Base-by-base conservation (phyloP, 441 rosid genomes). In the Omphalea diandra region DNA sequence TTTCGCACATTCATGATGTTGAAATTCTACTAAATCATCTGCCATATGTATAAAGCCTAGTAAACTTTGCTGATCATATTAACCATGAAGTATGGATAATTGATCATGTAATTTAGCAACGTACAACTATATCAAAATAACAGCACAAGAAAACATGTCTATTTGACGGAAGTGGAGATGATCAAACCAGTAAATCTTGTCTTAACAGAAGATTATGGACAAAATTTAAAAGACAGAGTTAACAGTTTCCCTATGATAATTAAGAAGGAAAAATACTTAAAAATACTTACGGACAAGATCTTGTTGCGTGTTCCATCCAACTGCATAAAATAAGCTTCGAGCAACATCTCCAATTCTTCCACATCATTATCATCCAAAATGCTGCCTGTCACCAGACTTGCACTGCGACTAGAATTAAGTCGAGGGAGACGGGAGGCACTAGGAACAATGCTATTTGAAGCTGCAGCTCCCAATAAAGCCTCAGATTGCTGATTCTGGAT, bases 241-340 rank as follows among this genome's bases (percentile, higher is more conserved):
- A 52, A 3, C 17, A 35, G 12, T 24, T 50, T 27, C 52, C 60
- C 35, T 7, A 17, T 20, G 26, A 24, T 18, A 44, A 5, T 14
- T 2, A 36, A 22, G 3, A 7, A 27, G 9, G 10, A 7, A 22
- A 22, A 10, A n/a, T n/a, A n/a, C n/a, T n/a, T n/a, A n/a, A n/a
- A 18, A 76, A 56, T 40, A 87, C 94, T 87, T 74, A 88, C 97
- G 35, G 98, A 90, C 54, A 95, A 86, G 74, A 95, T 95, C 82
- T 89, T 95, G 86, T 90, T 93, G 43, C 98, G 83, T 68, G 90
- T 90, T 73, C 97, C 98, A 74, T 95, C 99, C 47, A 95, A 83
- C 82, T 93, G 96, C 94, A 90, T 88, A 70, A 93, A 95, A 80
- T 90, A 95, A 52, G 99, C 97, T 75, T 95, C 98, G 53, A 95